phyloP scores from a whole-genome alignment of 1,284 basidiomycete species.

The Ceratobasidium sp. region DNA sequence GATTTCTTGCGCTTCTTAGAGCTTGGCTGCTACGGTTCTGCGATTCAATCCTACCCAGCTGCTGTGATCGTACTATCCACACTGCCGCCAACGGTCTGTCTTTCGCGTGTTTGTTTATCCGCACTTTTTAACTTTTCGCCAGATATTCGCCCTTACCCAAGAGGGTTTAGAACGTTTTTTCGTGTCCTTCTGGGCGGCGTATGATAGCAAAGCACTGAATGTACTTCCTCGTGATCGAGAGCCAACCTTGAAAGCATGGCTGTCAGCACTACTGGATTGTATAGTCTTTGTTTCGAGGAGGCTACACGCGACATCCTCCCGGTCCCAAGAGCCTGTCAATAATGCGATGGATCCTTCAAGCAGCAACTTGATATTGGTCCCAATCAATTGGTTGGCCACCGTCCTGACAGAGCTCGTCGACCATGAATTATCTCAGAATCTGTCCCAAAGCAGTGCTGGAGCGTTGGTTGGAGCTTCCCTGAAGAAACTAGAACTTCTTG shows the following conservation, averaged over 20 bases:
- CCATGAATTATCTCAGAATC: constrained; percentile 54
- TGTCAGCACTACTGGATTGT: constrained; percentile 74
- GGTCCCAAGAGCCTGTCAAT: constrained; percentile 38
- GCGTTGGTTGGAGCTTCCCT: constrained; percentile 56
- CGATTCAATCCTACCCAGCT: constrained; percentile 75
- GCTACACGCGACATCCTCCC: constrained; percentile 44
- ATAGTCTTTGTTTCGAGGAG: constrained; percentile 62
- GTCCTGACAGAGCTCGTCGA: constrained; percentile 60
- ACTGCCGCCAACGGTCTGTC: constrained; percentile 66
- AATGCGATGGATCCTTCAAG: background rate
- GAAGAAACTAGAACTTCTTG: constrained; percentile 52
- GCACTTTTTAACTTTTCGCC: background rate
- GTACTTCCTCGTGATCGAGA: constrained; percentile 59
- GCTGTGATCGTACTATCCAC: constrained; percentile 80
- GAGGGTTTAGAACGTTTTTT: constrained; percentile 59
- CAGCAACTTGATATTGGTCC: constrained; percentile 5
- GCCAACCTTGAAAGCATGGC: constrained; percentile 61
- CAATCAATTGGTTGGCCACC: constrained; percentile 49
- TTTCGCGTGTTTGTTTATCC: constrained; percentile 35
- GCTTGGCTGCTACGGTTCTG: constrained; percentile 76
- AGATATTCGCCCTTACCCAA: constrained; percentile 49
- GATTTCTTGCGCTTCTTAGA: constrained; percentile 78
- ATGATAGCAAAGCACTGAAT: constrained; percentile 68
- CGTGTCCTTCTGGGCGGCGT: constrained; percentile 75
- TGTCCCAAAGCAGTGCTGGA: constrained; percentile 58